Evolutionary conservation across 768 basidiomycete genomes (phyloP).

Genomic region (Lentinus tigrinus): DNA sequence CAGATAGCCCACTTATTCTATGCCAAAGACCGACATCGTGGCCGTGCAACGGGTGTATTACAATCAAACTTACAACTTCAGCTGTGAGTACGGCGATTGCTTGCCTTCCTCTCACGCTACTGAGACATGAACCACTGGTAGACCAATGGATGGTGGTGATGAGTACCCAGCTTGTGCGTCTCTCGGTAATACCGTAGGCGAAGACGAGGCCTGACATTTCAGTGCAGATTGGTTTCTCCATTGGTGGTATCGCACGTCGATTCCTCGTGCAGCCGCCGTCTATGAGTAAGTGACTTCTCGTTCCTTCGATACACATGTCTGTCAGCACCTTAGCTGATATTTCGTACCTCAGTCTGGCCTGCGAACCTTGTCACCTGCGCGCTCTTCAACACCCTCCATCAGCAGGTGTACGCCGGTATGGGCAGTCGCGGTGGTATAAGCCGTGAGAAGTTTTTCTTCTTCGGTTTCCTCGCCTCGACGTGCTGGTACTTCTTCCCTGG

Average conservation of each 20-base stretch:
- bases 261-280: conserved; percentile 65
- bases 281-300: conserved; percentile 37
- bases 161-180: conserved; percentile 70
- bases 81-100: conserved; percentile 31
- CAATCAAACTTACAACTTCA: conserved; percentile 52
- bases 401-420: conserved; percentile 61
- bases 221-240: conserved; percentile 78
- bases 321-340: neutral
- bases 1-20: neutral
- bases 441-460: conserved; percentile 76
- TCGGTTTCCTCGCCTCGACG: conserved; percentile 54
- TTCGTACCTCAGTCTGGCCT: conserved; percentile 58
- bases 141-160: conserved; percentile 83
- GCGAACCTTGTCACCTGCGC: conserved; percentile 72
- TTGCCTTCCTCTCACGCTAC: neutral
- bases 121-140: conserved; percentile 22
- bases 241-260: conserved; percentile 71
- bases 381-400: conserved; percentile 76
- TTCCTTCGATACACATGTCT: neutral
- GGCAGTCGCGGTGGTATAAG: conserved; percentile 61
- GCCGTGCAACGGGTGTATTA: conserved; percentile 76
- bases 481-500: conserved; percentile 71
- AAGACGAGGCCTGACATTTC: conserved; percentile 6
- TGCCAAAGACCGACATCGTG: conserved; percentile 59
- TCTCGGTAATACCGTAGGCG: conserved; percentile 27